Percentiles rank a stretch among this genome's conserved stretches.
phyloP scores from a whole-genome alignment of 1,284 basidiomycete genomes.

The Pterula multifida region DNA sequence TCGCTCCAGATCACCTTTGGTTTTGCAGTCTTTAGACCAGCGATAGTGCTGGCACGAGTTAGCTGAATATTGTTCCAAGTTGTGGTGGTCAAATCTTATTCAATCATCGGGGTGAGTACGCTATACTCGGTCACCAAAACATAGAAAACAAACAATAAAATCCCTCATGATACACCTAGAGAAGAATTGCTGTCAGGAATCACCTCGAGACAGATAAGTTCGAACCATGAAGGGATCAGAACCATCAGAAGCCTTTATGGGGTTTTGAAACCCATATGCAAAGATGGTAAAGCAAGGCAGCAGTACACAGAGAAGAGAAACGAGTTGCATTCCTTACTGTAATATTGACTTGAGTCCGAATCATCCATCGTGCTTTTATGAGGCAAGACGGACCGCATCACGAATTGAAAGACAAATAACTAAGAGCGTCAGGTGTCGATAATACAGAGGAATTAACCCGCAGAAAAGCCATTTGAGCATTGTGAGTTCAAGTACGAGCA shows the following conservation, averaged over 20 bases:
- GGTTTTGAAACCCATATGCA: slow-evolving; percentile 5
- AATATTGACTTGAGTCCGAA: no score
- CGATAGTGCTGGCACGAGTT: slow-evolving; percentile 12
- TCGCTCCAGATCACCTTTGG: slow-evolving; percentile 14
- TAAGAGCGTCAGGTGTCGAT: no score
- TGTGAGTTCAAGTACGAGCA: no score
- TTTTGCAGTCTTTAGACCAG: slow-evolving; percentile 13
- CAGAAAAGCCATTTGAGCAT: no score
- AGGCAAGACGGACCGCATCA: no score
- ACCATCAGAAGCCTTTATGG: slow-evolving; percentile 7
- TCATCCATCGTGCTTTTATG: no score
- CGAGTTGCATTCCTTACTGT: neutral
- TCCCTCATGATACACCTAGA: slow-evolving; percentile 6
- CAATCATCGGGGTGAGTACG: neutral
- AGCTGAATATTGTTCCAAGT: slow-evolving; percentile 16
- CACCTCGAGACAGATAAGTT: neutral
- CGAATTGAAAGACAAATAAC: no score
- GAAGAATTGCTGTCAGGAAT: neutral
- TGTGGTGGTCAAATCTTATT: slow-evolving; percentile 10
- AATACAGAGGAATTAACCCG: no score
- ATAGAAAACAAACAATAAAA: slow-evolving; percentile 6
- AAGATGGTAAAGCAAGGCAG: neutral
- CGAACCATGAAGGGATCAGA: slow-evolving; percentile 8
- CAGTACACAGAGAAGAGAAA: neutral
- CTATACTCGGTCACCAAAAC: slow-evolving; percentile 19